phyloP scores from a whole-genome alignment of 805 yeast genomes.

The Ogataea nonfermentans region DNA sequence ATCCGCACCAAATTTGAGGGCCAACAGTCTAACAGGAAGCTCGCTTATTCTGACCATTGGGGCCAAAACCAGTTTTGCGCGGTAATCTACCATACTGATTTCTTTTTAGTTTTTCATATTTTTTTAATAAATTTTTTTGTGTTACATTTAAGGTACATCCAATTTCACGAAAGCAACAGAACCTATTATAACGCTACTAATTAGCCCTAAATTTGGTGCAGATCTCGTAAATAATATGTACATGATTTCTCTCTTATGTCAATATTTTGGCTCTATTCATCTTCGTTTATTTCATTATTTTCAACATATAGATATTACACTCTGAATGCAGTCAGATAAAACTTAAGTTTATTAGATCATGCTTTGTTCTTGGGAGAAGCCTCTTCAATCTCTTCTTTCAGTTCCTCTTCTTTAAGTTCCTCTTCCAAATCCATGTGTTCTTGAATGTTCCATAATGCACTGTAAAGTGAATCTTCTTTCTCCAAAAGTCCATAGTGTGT shows the following conservation, averaged over 20 bases:
- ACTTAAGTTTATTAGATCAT: background rate
- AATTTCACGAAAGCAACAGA: too few relatives aligned
- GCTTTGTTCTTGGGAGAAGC: background rate
- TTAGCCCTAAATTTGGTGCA: too few relatives aligned
- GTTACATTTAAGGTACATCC: too few relatives aligned
- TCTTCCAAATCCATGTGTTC: constrained; percentile 63
- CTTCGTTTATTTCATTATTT: constrained; percentile 1
- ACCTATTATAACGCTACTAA: too few relatives aligned
- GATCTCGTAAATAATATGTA: too few relatives aligned
- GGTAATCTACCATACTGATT: constrained; percentile 57
- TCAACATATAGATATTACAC: background rate
- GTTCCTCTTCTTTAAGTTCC: constrained; percentile 37
- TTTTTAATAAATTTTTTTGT: background rate
- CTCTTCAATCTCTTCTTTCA: constrained; percentile 24
- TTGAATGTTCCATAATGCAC: constrained; percentile 88
- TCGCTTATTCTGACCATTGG: constrained; percentile 98
- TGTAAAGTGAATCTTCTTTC: constrained; percentile 60
- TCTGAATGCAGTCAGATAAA: background rate
- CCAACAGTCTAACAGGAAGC: constrained; percentile 79
- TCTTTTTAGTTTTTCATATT: background rate
- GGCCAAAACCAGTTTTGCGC: constrained; percentile 81
- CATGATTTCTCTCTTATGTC: too few relatives aligned
- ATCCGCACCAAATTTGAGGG: constrained; percentile 86
- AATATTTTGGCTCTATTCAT: background rate
- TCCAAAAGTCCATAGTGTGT: constrained; percentile 63